Percentiles rank a stretch among this genome's conserved stretches.
Conservation (phyloP, 805 yeast genomes). For the Metschnikowia lunata region DNA sequence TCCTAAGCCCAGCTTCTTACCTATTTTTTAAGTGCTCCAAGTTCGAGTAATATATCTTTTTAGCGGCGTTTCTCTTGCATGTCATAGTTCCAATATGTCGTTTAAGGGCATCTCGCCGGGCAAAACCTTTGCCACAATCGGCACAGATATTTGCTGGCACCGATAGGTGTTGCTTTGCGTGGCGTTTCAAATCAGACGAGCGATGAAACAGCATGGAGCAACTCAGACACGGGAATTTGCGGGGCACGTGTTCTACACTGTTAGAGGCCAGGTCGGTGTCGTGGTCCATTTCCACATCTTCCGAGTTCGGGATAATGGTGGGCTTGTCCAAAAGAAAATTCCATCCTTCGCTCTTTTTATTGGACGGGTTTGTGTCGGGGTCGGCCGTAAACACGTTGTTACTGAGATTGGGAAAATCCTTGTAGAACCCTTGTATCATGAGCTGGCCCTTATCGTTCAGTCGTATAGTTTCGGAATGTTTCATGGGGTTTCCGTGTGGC, state of each 20-base stretch:
- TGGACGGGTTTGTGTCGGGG: slow-evolving; percentile 4
- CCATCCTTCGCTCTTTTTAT: slow-evolving; percentile 28
- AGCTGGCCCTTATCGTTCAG: slow-evolving; percentile 40
- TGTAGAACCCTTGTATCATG: slow-evolving; percentile 39
- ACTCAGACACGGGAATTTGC: slow-evolving; percentile 53
- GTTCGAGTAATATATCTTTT: slow-evolving; percentile 36
- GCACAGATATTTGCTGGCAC: slow-evolving; percentile 74
- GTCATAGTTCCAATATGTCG: slow-evolving; percentile 72
- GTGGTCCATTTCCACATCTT: not conserved
- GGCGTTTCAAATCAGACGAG: slow-evolving; percentile 67
- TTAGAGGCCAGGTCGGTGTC: not conserved
- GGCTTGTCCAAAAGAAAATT: slow-evolving; percentile 23
- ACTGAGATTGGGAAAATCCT: slow-evolving; percentile 41
- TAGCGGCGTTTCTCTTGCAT: slow-evolving; percentile 66
- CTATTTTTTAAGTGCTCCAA: slow-evolving; percentile 18
- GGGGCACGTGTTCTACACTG: not conserved
- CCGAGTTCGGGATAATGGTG: slow-evolving; percentile 3
- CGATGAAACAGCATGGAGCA: slow-evolving; percentile 65
- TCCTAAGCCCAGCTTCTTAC: too few relatives aligned
- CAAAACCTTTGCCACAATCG: slow-evolving; percentile 76
- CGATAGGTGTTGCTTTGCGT: slow-evolving; percentile 68
- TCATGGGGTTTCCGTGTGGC: slow-evolving; percentile 53
- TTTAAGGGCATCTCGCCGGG: slow-evolving; percentile 76
- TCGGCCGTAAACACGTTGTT: slow-evolving; percentile 32
- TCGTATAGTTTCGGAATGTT: slow-evolving; percentile 27